Base-by-base conservation (phyloP, 1,284 basidiomycete species). In the Puccinia horiana region DNA sequence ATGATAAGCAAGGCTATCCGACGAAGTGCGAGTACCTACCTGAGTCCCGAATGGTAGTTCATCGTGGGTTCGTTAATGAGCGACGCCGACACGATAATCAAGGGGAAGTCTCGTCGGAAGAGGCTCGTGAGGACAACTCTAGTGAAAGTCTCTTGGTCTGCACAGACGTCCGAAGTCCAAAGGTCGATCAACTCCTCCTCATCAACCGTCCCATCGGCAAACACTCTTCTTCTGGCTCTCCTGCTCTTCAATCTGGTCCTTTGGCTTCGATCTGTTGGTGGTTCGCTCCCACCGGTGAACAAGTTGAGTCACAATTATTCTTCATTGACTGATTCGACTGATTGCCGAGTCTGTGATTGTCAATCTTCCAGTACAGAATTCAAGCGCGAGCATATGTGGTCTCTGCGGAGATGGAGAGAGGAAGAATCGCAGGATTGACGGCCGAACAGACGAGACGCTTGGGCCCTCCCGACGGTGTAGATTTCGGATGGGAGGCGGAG, bases 11-110 rank as follows among this genome's bases (percentile, higher is more conserved):
- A 9, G 61, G 40, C 16, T 29, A 20, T 44, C 9, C 37, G 40
- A 35, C 4, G 23, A 47, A 26, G 37, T 69, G 44, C 29, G 49
- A 69, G 29, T 35, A 49, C 29, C 42, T 3, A 29, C 65, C 77
- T n/a, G 63, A 79, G 49, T 69, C 77, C 4, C 63, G 77, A 32
- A 54, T 49, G 23, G 61, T 65, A 6, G 77, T 79, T 42, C 77
- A 79, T 70, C 77, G 77, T 20, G 77, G 77, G 16, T 79, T 79
- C n/a, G 77, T 79, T 3, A 78, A 78, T 56, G 76, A 78, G 52
- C 58, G 76, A 26, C 37, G 65, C 29, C 4, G 47, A 35, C n/a
- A 26, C 26, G 67, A 70, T n/a, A 65, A 79, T 49, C 37, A 20
- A 14, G 44, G 44, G 12, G 23, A 42, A 11, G 67, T 11, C 23